Evolutionary conservation across 192 early-diverging fungal species (phyloP), one percentile per base, ranked within the genome.

Genomic region (Dispira parvispora): DNA sequence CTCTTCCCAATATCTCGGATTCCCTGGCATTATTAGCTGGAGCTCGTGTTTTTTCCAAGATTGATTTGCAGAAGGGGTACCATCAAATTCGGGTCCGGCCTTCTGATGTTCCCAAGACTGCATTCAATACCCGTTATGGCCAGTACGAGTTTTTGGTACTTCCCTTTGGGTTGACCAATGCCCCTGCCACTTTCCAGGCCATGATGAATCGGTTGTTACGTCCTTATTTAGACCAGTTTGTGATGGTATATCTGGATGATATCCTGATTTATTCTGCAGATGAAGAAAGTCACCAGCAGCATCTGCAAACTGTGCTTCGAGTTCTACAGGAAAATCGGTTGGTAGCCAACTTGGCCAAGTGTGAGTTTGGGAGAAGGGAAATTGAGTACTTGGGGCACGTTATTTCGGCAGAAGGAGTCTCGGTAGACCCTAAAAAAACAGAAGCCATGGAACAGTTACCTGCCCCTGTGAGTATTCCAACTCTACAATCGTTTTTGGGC

Each of bases 131-230:
- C 0, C 14, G 52, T 0, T 69, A 69, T 8, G 67, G 74, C 3
- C 72, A 62, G 8, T 88, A 56, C 62, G 71, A 86, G 58, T 84
- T 68, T 46, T 27, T 65, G 0, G 81, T 84, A 20, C 53, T 88
- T 42, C 82, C 81, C 0, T 83, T 84, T 63, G 83, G 84, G 0
- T 55, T 86, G 1, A 73, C 69, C 20, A 85, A 84, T 63, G 78
- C 76, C 0, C 80, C 82, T 0, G 80, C 73, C 0, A 69, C 75
- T 0, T 87, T 88, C 68, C 73, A 79, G 63, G 57, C 62, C 0
- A 53, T 77, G 0, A 78, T 82, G 18, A 77, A 81, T 53, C 64
- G 75, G n/a, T 43, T 73, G 1, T 64, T 86, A 42, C 11, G 61
- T 0, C 73, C 74, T 9, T 28, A 67, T n/a, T 32, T 78, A 0